Evolutionary conservation across 257 asterid species (phyloP).

Genomic region (Leonotis leonurus): DNA sequence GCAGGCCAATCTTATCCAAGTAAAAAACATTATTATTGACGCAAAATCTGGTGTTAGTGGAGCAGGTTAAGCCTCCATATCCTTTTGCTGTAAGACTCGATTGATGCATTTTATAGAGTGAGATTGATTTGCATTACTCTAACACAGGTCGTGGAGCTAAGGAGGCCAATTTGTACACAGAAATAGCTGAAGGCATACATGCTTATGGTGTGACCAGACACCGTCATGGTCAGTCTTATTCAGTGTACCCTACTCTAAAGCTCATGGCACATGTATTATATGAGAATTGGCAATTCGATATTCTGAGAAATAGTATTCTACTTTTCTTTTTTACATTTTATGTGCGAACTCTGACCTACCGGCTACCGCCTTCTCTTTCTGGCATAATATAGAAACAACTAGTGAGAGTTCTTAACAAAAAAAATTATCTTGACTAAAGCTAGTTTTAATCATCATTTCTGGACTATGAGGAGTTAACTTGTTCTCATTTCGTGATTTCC

Average conservation of each 20-base stretch:
- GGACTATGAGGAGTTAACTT: background rate
- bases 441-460: background rate
- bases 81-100: background rate
- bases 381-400: background rate
- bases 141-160: slow-evolving; percentile 86
- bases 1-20: slow-evolving; percentile 78
- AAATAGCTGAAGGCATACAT: slow-evolving; percentile 91
- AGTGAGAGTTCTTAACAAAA: background rate
- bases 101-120: background rate
- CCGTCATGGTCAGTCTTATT: slow-evolving; percentile 74
- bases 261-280: background rate
- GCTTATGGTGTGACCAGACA: slow-evolving; percentile 84
- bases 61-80: slow-evolving; percentile 51
- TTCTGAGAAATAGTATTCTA: background rate
- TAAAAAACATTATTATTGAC: slow-evolving; percentile 73
- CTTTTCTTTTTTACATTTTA: no score
- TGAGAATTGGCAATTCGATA: background rate
- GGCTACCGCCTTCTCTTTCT: no score
- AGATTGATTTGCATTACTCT: slow-evolving; percentile 3
- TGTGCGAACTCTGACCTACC: no score
- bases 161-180: slow-evolving; percentile 91
- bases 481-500: background rate
- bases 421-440: background rate
- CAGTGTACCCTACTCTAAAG: background rate
- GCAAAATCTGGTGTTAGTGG: slow-evolving; percentile 97